Conservation (phyloP, 495 filamentous ascomycete genomes). For the Emericellopsis terricola region DNA sequence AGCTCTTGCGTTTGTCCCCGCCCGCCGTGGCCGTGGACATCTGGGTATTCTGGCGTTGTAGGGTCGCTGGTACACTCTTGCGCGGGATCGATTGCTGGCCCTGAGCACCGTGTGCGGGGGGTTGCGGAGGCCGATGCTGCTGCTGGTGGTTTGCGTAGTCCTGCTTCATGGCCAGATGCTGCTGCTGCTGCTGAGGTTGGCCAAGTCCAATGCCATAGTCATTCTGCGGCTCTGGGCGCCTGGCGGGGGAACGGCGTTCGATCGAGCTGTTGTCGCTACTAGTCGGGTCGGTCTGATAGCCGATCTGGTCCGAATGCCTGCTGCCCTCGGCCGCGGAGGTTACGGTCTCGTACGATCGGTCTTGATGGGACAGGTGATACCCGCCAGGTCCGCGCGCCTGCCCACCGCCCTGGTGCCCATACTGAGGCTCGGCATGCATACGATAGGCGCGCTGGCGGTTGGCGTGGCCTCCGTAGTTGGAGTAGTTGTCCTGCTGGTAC, state of each 20-base stretch:
- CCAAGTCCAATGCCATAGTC: slow-evolving; percentile 30
- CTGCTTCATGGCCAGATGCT: slow-evolving; percentile 17
- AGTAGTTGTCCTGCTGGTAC: slow-evolving; percentile 21
- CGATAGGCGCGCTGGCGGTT: slow-evolving; percentile 28
- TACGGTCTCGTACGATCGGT: slow-evolving; percentile 68
- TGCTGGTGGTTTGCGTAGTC: slow-evolving; percentile 5
- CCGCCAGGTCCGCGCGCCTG: slow-evolving; percentile 20
- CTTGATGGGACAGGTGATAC: slow-evolving; percentile 50
- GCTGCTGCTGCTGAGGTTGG: slow-evolving; percentile 14
- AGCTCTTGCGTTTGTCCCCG: slow-evolving; percentile 67
- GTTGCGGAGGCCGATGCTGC: slow-evolving; percentile 4
- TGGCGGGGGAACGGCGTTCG: slow-evolving; percentile 46
- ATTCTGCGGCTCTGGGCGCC: slow-evolving; percentile 24
- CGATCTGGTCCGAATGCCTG: slow-evolving; percentile 52
- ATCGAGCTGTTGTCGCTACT: slow-evolving; percentile 84
- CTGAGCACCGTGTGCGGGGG: too few species aligned
- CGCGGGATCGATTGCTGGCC: too few species aligned
- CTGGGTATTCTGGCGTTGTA: too few species aligned
- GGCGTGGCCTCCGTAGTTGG: slow-evolving; percentile 7
- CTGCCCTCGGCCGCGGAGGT: slow-evolving; percentile 47
- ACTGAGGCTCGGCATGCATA: slow-evolving; percentile 23
- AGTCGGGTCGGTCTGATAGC: slow-evolving; percentile 68
- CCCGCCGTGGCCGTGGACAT: slow-evolving; percentile 1
- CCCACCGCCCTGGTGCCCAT: slow-evolving; percentile 13
- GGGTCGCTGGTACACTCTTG: too few species aligned